Percentiles rank a stretch among this genome's conserved stretches.
Conservation (phyloP, 306 rosid genomes). For the Prunus davidiana region DNA sequence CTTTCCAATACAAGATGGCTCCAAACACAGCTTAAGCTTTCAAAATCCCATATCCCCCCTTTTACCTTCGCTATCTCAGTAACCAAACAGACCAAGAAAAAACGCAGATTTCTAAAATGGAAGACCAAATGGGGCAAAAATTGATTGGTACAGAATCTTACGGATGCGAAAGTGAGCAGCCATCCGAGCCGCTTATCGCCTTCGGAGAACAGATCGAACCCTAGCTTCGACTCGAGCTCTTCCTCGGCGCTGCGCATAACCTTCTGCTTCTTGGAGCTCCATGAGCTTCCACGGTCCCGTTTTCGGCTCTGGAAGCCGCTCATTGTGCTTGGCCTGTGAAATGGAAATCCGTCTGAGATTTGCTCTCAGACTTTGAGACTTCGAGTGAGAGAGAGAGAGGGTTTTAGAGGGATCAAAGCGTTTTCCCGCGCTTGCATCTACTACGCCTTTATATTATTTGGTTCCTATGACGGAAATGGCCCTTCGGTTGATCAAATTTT, state of each 20-base stretch:
- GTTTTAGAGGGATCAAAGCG: background rate
- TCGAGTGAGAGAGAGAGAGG: background rate
- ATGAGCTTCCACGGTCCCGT: conserved; percentile 45
- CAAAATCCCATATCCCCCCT: background rate
- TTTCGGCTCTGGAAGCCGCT: conserved; percentile 43
- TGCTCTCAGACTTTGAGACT: background rate
- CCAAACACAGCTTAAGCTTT: background rate
- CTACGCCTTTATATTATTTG: background rate
- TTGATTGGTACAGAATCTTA: conserved; percentile 31
- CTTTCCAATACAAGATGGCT: background rate
- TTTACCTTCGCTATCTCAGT: background rate
- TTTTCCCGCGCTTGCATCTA: background rate
- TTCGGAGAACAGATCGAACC: conserved; percentile 75
- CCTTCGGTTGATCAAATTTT: background rate
- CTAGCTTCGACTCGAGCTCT: conserved; percentile 81
- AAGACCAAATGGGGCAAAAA: conserved; percentile 4
- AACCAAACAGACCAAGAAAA: conserved; percentile 2
- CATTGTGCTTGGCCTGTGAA: conserved; percentile 29
- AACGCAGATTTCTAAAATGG: background rate
- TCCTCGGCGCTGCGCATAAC: conserved; percentile 71
- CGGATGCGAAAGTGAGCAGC: conserved; percentile 74
- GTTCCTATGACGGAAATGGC: background rate
- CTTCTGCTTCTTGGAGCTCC: conserved; percentile 64
- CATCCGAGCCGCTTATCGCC: conserved; percentile 92
- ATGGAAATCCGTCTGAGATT: background rate